Conservation (phyloP, 2,329 filamentous ascomycete species). For the Camptophora hylomeconis region DNA sequence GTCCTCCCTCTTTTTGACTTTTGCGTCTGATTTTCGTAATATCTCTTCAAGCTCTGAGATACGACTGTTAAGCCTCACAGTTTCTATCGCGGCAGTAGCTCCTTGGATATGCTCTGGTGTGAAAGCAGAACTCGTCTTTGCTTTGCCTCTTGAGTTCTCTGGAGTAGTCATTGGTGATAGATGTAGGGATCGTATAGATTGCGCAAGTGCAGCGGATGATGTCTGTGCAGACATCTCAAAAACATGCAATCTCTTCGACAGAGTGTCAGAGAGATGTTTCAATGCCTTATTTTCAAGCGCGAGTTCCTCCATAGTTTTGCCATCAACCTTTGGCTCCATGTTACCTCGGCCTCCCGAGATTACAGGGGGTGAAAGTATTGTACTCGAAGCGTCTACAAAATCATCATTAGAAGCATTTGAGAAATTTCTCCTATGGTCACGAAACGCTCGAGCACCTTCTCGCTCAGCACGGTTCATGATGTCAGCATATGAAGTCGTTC, state of each 20-base stretch:
- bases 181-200: slow-evolving; percentile 51
- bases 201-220: slow-evolving; percentile 70
- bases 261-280: slow-evolving; percentile 71
- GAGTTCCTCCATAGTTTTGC: slow-evolving; percentile 73
- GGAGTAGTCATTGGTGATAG: slow-evolving; percentile 17
- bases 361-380: slow-evolving; percentile 30
- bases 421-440: slow-evolving; percentile 24
- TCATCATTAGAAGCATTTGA: slow-evolving; percentile 64
- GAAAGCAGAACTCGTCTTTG: slow-evolving; percentile 7
- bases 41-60: slow-evolving; percentile 57
- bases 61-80: too few species aligned
- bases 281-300: slow-evolving; percentile 77
- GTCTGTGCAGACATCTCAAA: slow-evolving; percentile 90
- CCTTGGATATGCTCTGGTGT: slow-evolving; percentile 2
- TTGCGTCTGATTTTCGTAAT: slow-evolving; percentile 42
- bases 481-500: slow-evolving; percentile 83
- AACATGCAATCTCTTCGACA: slow-evolving; percentile 75
- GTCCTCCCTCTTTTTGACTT: slow-evolving; percentile 49
- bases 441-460: slow-evolving; percentile 23
- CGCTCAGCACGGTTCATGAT: slow-evolving; percentile 52
- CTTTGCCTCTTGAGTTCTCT: slow-evolving; percentile 17
- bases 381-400: slow-evolving; percentile 78
- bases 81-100: neutral
- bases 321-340: slow-evolving; percentile 17
- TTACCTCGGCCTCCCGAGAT: slow-evolving; percentile 23